phyloP scores from a whole-genome alignment of 306 rosid species.

The Herpetospermum pedunculosum region DNA sequence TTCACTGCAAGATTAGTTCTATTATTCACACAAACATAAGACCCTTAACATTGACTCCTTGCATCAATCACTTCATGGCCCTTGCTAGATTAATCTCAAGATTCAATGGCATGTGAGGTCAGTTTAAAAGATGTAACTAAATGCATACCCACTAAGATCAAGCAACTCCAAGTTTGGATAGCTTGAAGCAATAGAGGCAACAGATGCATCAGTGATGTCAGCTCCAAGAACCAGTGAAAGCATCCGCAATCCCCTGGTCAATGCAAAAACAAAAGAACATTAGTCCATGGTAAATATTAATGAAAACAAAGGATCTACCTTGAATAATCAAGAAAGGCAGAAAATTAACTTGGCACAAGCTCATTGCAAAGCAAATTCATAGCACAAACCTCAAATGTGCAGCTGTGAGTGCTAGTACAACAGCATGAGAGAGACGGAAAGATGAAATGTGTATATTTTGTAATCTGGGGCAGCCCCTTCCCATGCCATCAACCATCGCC shows the following conservation, averaged over 20 bases:
- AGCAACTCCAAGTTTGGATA: conserved; percentile 74
- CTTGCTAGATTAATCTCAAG: not conserved
- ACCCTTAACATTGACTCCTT: not conserved
- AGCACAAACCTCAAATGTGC: conserved; percentile 66
- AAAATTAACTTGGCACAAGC: not conserved
- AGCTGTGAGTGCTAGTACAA: conserved; percentile 83
- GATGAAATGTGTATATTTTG: conserved; percentile 90
- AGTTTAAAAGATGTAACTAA: not conserved
- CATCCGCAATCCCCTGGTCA: conserved; percentile 63
- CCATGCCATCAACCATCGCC: conserved; percentile 53
- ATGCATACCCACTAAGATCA: conserved; percentile 87
- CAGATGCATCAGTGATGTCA: conserved; percentile 91
- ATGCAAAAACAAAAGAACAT: not conserved
- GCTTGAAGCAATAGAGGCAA: conserved; percentile 86
- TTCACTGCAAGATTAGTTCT: not conserved
- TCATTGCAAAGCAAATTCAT: conserved; percentile 2
- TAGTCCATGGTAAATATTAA: not conserved
- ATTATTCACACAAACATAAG: not conserved
- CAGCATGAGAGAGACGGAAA: conserved; percentile 64
- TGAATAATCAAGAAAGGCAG: not conserved
- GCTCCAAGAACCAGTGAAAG: conserved; percentile 97
- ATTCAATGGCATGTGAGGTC: not conserved
- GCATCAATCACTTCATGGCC: not conserved
- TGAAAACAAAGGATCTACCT: not conserved
- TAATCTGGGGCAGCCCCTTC: conserved; percentile 66